Percentiles rank a stretch among this genome's conserved stretches.
phyloP scores from a whole-genome alignment of 2,329 filamentous ascomycete species.

The Myriangium duriaei region DNA sequence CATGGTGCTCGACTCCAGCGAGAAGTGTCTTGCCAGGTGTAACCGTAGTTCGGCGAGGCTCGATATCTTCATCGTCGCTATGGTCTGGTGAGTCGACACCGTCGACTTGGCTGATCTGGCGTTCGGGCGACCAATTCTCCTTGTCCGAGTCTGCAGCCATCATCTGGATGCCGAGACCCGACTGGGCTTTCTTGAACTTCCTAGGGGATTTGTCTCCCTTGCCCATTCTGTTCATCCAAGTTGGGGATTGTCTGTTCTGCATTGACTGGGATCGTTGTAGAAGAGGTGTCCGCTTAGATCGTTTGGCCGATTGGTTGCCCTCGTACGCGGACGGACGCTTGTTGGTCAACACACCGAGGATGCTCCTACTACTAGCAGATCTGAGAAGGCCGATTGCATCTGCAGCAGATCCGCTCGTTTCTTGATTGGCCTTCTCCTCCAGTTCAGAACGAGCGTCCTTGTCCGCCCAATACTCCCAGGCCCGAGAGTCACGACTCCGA shows the following conservation, averaged over 20 bases:
- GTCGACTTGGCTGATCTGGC: conserved; percentile 19
- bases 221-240: not conserved
- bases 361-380: conserved; percentile 49
- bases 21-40: conserved; percentile 12
- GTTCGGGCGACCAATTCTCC: conserved; percentile 69
- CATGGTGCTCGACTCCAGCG: conserved; percentile 8
- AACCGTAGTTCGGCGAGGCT: conserved; percentile 4
- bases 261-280: conserved; percentile 21
- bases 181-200: conserved; percentile 20
- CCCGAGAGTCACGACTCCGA: conserved; percentile 71
- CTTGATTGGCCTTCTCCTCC: conserved; percentile 68
- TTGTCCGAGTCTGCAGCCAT: conserved; percentile 73
- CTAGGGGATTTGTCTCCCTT: conserved; percentile 4
- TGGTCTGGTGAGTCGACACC: conserved; percentile 8
- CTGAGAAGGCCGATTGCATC: conserved; percentile 72
- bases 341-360: conserved; percentile 40
- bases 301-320: conserved; percentile 17
- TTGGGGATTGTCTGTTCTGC: conserved; percentile 20
- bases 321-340: conserved; percentile 46
- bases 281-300: conserved; percentile 34
- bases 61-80: conserved; percentile 1
- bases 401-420: conserved; percentile 65
- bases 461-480: conserved; percentile 86
- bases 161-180: conserved; percentile 29
- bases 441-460: conserved; percentile 66